Conservation (phyloP, 495 filamentous ascomycete species). For the Podospora bellae-mahoneyi region DNA sequence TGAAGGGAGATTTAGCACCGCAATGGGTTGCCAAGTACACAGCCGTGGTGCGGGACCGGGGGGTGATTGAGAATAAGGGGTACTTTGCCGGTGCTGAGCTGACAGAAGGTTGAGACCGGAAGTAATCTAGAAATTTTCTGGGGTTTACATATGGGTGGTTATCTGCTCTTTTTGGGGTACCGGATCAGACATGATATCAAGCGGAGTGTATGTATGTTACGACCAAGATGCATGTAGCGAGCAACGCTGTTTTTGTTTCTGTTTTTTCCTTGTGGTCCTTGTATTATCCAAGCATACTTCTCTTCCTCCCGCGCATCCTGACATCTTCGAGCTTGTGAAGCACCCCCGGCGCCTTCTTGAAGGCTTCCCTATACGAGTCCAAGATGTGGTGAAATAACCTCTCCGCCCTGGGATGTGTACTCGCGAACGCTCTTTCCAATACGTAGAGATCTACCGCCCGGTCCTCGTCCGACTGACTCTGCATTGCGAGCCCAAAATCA, state of each 20-base stretch:
- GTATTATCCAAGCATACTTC: slow-evolving; percentile 82
- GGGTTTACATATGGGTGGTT: background rate
- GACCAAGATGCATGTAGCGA: slow-evolving; percentile 1
- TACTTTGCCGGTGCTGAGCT: slow-evolving; percentile 86
- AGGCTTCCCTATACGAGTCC: slow-evolving; percentile 49
- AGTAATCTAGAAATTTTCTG: background rate
- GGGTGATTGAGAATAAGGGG: slow-evolving; percentile 97
- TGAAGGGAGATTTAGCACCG: slow-evolving; percentile 74
- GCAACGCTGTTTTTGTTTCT: slow-evolving; percentile 13
- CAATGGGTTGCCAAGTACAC: slow-evolving; percentile 98
- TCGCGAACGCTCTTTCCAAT: slow-evolving; percentile 90
- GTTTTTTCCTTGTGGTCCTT: background rate
- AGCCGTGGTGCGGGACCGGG: slow-evolving; percentile 92
- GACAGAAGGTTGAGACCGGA: slow-evolving; percentile 22
- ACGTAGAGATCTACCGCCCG: slow-evolving; percentile 96
- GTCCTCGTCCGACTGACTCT: slow-evolving; percentile 85
- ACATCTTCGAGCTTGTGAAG: slow-evolving; percentile 84
- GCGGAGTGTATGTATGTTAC: background rate
- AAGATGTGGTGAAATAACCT: slow-evolving; percentile 62
- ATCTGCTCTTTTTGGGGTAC: background rate
- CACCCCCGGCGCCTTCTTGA: slow-evolving; percentile 50
- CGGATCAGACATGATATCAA: background rate
- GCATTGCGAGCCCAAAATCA: slow-evolving; percentile 88
- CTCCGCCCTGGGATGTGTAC: slow-evolving; percentile 88
- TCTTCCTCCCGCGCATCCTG: slow-evolving; percentile 92